phyloP scores from a whole-genome alignment of 2,329 filamentous ascomycete species.

The Pseudogymnoascus destructans region DNA sequence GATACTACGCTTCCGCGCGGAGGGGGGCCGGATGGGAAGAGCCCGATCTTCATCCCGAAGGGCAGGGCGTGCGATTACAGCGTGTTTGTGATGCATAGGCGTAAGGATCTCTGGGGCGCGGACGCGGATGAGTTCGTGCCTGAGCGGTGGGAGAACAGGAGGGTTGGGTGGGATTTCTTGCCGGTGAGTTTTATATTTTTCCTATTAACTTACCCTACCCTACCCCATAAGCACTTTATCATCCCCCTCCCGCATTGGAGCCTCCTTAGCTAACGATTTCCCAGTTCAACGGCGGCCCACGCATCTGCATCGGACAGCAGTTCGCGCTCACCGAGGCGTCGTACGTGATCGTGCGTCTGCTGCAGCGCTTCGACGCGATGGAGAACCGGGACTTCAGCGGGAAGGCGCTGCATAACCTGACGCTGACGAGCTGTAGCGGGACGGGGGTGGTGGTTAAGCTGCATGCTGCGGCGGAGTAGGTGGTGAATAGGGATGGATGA shows the following conservation, averaged over 20 bases:
- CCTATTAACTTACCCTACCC: not conserved
- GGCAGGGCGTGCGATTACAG: slow-evolving; percentile 23
- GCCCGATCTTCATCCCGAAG: slow-evolving; percentile 24
- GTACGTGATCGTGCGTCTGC: slow-evolving; percentile 26
- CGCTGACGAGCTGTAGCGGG: slow-evolving; percentile 22
- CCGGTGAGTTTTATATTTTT: slow-evolving; percentile 20
- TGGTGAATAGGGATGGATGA: not conserved
- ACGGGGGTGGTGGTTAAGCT: slow-evolving; percentile 26
- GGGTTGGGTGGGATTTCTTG: slow-evolving; percentile 33
- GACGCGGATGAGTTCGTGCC: slow-evolving; percentile 28
- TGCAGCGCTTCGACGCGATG: slow-evolving; percentile 26
- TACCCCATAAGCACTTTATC: not conserved
- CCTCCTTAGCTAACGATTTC: not conserved
- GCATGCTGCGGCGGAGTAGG: slow-evolving; percentile 19
- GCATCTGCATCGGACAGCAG: slow-evolving; percentile 29
- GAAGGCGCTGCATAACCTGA: slow-evolving; percentile 21
- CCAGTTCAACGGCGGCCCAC: slow-evolving; percentile 29
- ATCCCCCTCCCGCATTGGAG: too few relatives aligned
- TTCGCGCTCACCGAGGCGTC: slow-evolving; percentile 28
- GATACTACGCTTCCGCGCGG: slow-evolving; percentile 31
- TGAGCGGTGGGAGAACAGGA: slow-evolving; percentile 28
- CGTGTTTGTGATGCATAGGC: slow-evolving; percentile 25
- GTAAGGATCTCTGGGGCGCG: slow-evolving; percentile 28
- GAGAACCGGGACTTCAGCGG: slow-evolving; percentile 24
- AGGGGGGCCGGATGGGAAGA: slow-evolving; percentile 26